Base-by-base conservation (phyloP, 2,329 filamentous ascomycete species). In the Diaporthe helianthi region DNA sequence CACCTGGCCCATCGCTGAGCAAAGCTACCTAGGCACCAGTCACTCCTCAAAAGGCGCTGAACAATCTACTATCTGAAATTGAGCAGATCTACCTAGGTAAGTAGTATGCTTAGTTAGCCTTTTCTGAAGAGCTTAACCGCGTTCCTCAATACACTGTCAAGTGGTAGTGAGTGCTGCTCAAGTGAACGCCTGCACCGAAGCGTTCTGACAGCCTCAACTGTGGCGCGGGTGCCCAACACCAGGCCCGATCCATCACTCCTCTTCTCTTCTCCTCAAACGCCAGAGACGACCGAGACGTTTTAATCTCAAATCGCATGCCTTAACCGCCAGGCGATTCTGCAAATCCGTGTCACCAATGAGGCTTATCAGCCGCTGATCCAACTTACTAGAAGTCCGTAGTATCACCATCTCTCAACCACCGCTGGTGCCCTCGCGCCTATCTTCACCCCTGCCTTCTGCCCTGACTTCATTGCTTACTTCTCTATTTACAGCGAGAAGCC, bases 341-440 rank as follows among this genome's bases (percentile, higher is more conserved):
- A 12, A 2, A 24, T 12, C 8, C 3, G n/a, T 8, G n/a, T 60
- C 24, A n/a, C 38, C 2, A n/a, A 19, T 6, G 26, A 10, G 7
- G 19, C 4, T 33, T n/a, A 33, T 2, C 17, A 61, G 26, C 17
- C 17, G 19, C 19, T 19, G 6, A n/a, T 4, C 13, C 26, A 46
- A 9, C 5, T n/a, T n/a, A n/a, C n/a, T n/a, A n/a, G n/a, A n/a
- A n/a, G n/a, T 4, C 4, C 4, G 2, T 1, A 0, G 0, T 15
- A 8, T 44, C 8, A 9, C 5, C 24, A 17, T 52, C 19, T n/a
- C 19, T 61, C 44, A 33, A 4, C 8, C 36, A 15, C 13, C 12
- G 13, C 36, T 13, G 36, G 13, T 38, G 36, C 36, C 58, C 41
- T 12, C 9, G 29, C 44, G n/a, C 17, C n/a, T 4, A 2, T 19